These are phyloP conservation scores for Phascolomyces articulosus DNA, from an alignment of 371 early-diverging fungal species.

Conservation along the genomic window DNA sequence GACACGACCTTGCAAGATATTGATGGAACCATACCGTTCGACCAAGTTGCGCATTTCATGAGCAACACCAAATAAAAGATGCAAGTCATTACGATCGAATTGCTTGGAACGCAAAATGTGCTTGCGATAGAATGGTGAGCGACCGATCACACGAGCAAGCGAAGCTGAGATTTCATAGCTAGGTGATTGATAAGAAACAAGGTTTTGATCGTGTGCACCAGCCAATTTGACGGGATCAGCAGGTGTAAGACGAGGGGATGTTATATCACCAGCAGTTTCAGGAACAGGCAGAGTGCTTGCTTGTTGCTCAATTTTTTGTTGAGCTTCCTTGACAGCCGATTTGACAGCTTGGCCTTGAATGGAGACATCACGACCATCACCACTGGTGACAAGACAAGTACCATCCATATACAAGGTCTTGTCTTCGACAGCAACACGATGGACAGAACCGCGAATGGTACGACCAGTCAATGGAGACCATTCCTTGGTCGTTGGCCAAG, in stretches of 20 bases:
- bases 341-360: constrained; percentile 45
- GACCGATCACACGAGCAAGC: constrained; percentile 63
- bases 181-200: constrained; percentile 36
- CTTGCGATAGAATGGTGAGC: constrained; percentile 92
- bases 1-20: constrained; percentile 87
- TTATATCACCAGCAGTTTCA: constrained; percentile 17
- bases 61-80: constrained; percentile 94
- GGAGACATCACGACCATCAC: constrained; percentile 59
- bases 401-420: constrained; percentile 88
- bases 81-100: constrained; percentile 90
- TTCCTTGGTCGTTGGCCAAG: constrained; percentile 36
- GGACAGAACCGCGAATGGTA: constrained; percentile 65
- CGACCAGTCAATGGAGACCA: constrained; percentile 55
- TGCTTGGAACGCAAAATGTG: constrained; percentile 89
- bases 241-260: constrained; percentile 16
- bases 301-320: constrained; percentile 10
- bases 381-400: constrained; percentile 40
- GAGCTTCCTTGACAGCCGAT: constrained; percentile 16
- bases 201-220: constrained; percentile 39
- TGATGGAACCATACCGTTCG: constrained; percentile 84
- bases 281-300: constrained; percentile 11
- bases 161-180: constrained; percentile 65
- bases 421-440: constrained; percentile 87
- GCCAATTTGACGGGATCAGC: constrained; percentile 36
- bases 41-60: constrained; percentile 95